Evolutionary conservation across 495 filamentous ascomycete species (phyloP).

Genomic region (Aspergillus homomorphus): DNA sequence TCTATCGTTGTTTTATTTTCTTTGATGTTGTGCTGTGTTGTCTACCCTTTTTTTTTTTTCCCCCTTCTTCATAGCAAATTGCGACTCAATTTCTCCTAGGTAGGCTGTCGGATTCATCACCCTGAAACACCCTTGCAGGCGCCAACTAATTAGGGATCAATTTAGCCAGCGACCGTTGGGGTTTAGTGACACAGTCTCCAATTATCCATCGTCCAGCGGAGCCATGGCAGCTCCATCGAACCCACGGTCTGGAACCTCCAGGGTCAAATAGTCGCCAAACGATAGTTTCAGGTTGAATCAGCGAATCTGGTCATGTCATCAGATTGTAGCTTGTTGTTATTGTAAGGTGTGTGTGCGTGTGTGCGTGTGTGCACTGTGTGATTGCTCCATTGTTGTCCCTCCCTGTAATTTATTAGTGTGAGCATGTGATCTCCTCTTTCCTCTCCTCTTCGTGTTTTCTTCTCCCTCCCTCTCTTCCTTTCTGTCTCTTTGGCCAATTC

Average conservation of each 20-base stretch:
- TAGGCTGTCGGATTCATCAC: too few relatives aligned
- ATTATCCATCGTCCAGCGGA: background rate
- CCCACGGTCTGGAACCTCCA: background rate
- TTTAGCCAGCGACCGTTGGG: background rate
- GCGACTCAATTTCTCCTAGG: background rate
- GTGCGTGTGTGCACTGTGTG: background rate
- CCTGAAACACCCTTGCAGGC: background rate
- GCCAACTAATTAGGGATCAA: background rate
- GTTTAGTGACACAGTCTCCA: background rate
- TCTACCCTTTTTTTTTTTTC: background rate
- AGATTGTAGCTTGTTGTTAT: too few relatives aligned
- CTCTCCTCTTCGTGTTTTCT: background rate
- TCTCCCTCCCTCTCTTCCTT: conserved; percentile 2
- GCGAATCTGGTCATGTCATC: background rate
- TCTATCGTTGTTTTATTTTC: too few relatives aligned
- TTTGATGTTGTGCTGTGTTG: too few relatives aligned
- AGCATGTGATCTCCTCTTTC: too few relatives aligned
- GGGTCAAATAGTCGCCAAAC: background rate
- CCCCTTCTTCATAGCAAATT: background rate
- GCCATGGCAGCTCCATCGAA: background rate
- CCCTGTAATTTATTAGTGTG: too few relatives aligned
- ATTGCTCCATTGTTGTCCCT: background rate
- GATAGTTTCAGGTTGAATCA: background rate
- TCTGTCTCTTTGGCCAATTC: background rate
- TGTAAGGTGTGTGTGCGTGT: too few relatives aligned